Conservation (phyloP, 768 basidiomycete species). For the Scleroderma bovista region DNA sequence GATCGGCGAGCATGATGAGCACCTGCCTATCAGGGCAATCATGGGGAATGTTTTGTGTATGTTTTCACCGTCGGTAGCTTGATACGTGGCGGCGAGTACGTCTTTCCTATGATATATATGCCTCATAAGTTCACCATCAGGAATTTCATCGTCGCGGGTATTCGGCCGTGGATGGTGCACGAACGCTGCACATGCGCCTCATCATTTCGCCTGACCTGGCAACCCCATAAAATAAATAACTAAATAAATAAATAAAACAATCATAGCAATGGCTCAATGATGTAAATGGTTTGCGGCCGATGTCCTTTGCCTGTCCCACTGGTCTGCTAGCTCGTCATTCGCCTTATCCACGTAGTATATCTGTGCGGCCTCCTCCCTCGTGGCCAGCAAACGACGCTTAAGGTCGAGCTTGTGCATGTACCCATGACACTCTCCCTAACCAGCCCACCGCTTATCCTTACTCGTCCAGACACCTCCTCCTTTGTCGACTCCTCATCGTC, state of each 20-base stretch:
- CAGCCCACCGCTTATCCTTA: not conserved
- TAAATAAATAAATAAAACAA: not conserved
- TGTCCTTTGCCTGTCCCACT: conserved; percentile 7
- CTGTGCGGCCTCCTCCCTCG: not conserved
- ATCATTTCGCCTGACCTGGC: no score
- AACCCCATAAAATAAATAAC: not conserved
- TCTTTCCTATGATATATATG: conserved; percentile 8
- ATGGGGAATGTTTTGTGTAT: not conserved
- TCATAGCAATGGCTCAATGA: conserved; percentile 4
- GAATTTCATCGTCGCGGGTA: not conserved
- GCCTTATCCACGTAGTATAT: not conserved
- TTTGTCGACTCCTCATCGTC: conserved; percentile 6
- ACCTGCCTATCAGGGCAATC: conserved; percentile 1
- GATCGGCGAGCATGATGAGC: conserved; percentile 6
- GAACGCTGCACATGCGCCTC: no score
- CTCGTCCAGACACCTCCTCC: conserved; percentile 6
- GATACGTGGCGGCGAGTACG: conserved; percentile 2
- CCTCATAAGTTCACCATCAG: conserved; percentile 1
- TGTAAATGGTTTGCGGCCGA: conserved; percentile 17
- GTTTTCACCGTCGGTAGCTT: not conserved
- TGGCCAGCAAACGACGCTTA: not conserved
- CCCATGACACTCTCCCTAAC: conserved; percentile 8
- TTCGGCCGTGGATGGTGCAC: no score
- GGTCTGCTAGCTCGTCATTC: not conserved
- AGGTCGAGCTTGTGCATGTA: conserved; percentile 7